Base-by-base conservation (phyloP, 805 yeast genomes). In the Yarrowia alimentaria region DNA sequence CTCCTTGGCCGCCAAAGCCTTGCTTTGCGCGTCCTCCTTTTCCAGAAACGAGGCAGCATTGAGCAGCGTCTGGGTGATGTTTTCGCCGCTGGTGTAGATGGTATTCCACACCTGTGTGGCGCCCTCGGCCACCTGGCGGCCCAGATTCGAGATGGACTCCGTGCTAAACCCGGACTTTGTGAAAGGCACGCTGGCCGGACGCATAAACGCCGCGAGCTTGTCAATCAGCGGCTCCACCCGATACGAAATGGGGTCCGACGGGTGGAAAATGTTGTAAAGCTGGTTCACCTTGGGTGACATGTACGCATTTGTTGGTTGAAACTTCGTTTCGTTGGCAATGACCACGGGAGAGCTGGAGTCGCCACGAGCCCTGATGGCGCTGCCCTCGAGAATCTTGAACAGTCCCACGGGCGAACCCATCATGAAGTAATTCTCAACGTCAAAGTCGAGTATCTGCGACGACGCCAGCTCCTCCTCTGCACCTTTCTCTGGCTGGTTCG, bases 331-430 rank as follows among this genome's bases (percentile, higher is more conserved):
- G 24, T 35, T 9, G 61, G 57, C 2, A 59, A 34, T 14, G 56
- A 55, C n/a, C n/a, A n/a, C n/a, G n/a, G n/a, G n/a, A n/a, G n/a
- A n/a, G n/a, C n/a, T n/a, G n/a, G n/a, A n/a, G n/a, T n/a, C 9
- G 54, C 54, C 40, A n/a, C 19, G 22, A 21, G 50, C 16, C 16
- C 70, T 68, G n/a, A 89, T 74, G 40, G 77, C 78, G 34, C 75
- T 75, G 35, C 82, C 77, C 56, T 79, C 81, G 31, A 93, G 75
- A 24, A 91, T 69, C 64, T 85, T 83, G 66, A 90, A 85, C 16
- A 88, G 80, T 1, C 96, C 97, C 26, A 85, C 77, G 0, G 98
- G 99, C 2, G 96, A 87, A 0, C 98, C 99, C 24, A 88, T 73
- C 10, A 85, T 80, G 63, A 88, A 90, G 56, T 80, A 76, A 56